A percentile compares a stretch with the other conserved stretches of the same genome.
These are phyloP conservation scores for Passalora sequoiae DNA, from an alignment of 2,329 filamentous ascomycete genomes.

Conservation along the genomic window DNA sequence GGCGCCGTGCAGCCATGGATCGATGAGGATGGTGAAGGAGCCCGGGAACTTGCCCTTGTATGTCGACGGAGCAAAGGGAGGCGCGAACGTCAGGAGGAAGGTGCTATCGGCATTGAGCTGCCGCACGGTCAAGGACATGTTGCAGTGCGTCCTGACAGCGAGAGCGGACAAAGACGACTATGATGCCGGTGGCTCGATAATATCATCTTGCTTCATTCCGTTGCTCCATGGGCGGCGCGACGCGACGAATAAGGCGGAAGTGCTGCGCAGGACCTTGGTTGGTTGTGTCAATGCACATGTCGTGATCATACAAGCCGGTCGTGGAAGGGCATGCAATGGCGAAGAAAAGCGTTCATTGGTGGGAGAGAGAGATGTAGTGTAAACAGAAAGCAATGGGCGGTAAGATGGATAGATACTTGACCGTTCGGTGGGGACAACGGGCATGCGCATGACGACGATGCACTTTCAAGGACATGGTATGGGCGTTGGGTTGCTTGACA, in stretches of 20 bases:
- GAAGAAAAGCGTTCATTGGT: not conserved
- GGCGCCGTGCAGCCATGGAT: slow-evolving; percentile 63
- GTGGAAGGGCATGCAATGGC: not conserved
- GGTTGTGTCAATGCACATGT: not conserved
- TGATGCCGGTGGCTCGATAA: not conserved
- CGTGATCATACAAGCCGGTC: not conserved
- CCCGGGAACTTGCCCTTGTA: slow-evolving; percentile 40
- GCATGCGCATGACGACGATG: too few relatives aligned
- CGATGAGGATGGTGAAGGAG: slow-evolving; percentile 63
- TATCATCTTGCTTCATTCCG: slow-evolving; percentile 4
- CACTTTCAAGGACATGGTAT: too few relatives aligned
- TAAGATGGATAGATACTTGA: too few relatives aligned
- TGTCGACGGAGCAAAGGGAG: slow-evolving; percentile 42
- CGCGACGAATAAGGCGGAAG: too few relatives aligned
- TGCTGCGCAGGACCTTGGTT: not conserved
- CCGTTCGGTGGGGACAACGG: too few relatives aligned
- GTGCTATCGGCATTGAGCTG: slow-evolving; percentile 61
- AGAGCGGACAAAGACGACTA: not conserved
- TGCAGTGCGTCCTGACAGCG: slow-evolving; percentile 1
- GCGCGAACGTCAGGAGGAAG: slow-evolving; percentile 60
- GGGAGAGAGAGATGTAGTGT: not conserved
- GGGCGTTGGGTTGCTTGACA: too few relatives aligned
- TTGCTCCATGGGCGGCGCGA: too few relatives aligned
- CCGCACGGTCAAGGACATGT: slow-evolving; percentile 60
- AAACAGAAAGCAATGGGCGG: too few relatives aligned